phyloP scores from a whole-genome alignment of 2,329 filamentous ascomycete species.

The Spiromastix sp. region DNA sequence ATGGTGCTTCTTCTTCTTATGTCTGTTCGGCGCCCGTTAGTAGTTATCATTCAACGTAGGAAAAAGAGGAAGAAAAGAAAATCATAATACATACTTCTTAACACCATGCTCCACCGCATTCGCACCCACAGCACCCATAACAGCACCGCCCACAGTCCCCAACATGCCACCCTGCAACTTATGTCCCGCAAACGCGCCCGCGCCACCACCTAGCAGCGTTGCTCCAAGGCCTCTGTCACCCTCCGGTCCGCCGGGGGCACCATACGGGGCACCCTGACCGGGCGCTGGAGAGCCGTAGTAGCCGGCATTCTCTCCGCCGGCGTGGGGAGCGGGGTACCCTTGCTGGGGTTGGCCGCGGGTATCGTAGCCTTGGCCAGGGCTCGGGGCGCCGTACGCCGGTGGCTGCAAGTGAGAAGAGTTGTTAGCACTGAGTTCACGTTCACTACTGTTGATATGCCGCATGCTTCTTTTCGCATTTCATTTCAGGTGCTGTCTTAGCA shows the following conservation, averaged over 20 bases:
- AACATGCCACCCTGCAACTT: slow-evolving; percentile 25
- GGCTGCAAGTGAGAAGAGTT: slow-evolving; percentile 7
- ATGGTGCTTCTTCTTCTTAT: slow-evolving; percentile 18
- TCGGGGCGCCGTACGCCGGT: slow-evolving; percentile 3
- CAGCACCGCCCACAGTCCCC: slow-evolving; percentile 23
- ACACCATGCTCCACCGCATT: slow-evolving; percentile 16
- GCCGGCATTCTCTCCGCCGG: slow-evolving; percentile 19
- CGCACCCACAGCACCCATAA: slow-evolving; percentile 24
- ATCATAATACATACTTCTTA: slow-evolving; percentile 17
- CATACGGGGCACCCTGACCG: slow-evolving; percentile 4
- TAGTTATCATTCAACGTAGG: slow-evolving; percentile 5
- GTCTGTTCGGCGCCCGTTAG: slow-evolving; percentile 11
- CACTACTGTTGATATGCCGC: no score
- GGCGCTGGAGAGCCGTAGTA: slow-evolving; percentile 20
- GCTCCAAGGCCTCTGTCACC: slow-evolving; percentile 27
- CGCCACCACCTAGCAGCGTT: slow-evolving; percentile 27
- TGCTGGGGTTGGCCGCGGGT: slow-evolving; percentile 20
- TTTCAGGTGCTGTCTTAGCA: not conserved
- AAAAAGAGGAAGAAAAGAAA: slow-evolving; percentile 3
- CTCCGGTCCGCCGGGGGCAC: slow-evolving; percentile 13
- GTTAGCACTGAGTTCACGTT: no score
- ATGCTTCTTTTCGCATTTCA: no score
- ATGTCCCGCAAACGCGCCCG: slow-evolving; percentile 25
- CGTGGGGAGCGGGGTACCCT: slow-evolving; percentile 18
- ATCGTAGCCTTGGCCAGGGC: slow-evolving; percentile 14